Conservation (phyloP, 2,329 filamentous ascomycete species). For the Verticillium tricorpus region DNA sequence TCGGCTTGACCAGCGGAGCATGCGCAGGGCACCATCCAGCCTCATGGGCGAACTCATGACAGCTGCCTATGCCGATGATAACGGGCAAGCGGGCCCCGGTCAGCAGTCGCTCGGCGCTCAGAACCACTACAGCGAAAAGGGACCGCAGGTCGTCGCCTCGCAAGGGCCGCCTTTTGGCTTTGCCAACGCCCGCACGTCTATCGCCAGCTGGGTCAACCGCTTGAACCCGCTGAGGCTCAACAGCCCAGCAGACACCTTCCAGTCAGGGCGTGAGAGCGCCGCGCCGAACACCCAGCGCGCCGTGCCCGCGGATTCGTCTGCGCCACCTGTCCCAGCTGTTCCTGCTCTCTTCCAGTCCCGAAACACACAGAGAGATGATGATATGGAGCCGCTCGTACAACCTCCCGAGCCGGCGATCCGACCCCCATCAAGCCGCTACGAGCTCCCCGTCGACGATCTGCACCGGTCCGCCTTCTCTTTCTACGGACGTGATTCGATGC, state of each 20-base stretch:
- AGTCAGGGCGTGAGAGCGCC: neutral
- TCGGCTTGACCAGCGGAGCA: neutral
- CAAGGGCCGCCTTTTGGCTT: neutral
- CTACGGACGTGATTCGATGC: conserved; percentile 1
- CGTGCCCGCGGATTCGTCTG: neutral
- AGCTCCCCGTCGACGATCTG: neutral
- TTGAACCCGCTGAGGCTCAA: conserved; percentile 19
- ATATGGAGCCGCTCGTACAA: neutral
- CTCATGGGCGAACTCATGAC: conserved; percentile 17
- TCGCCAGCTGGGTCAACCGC: conserved; percentile 20
- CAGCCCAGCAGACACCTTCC: conserved; percentile 1
- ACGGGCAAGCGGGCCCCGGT: conserved; percentile 7
- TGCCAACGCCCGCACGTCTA: conserved; percentile 6
- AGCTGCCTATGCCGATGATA: conserved; percentile 15
- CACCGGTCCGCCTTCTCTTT: conserved; percentile 7
- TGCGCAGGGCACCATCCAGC: conserved; percentile 7
- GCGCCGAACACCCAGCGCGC: neutral
- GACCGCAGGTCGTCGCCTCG: neutral
- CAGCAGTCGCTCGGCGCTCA: conserved; percentile 6
- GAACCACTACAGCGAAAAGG: conserved; percentile 15
- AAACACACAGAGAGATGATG: neutral
- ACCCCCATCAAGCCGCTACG: neutral
- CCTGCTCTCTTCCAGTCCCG: conserved; percentile 5
- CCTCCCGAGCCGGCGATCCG: neutral
- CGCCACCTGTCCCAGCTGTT: conserved; percentile 6